A percentile compares a stretch with the other conserved stretches of the same genome.
Evolutionary conservation across 1,139 yeast species (phyloP).

Genomic region (Yamadazyma atmosphaerica): DNA sequence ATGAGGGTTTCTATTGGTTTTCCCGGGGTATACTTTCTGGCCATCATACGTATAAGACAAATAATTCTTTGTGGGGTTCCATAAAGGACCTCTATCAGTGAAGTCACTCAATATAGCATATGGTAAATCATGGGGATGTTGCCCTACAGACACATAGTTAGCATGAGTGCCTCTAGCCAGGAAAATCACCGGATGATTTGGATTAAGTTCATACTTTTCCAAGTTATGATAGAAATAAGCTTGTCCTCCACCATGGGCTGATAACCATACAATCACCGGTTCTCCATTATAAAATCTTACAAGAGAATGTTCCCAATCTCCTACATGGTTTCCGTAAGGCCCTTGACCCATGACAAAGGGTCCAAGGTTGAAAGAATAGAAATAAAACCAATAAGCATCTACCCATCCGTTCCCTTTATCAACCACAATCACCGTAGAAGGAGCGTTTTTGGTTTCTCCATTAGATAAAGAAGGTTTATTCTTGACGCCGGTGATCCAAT

Average conservation of each 20-base stretch:
- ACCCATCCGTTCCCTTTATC: conserved; percentile 93
- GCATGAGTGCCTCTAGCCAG: conserved; percentile 98
- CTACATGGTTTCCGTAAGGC: conserved; percentile 95
- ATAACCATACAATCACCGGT: conserved; percentile 96
- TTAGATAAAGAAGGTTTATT: conserved; percentile 70
- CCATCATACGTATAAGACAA: conserved; percentile 82
- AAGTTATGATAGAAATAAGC: conserved; percentile 77
- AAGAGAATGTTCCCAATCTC: conserved; percentile 97
- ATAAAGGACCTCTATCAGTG: conserved; percentile 90
- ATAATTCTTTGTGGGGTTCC: conserved; percentile 88
- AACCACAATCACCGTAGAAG: conserved; percentile 77
- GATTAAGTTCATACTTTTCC: conserved; percentile 59
- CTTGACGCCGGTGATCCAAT: conserved; percentile 77
- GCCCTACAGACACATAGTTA: conserved; percentile 93
- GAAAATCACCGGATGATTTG: conserved; percentile 69
- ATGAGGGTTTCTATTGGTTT: conserved; percentile 40
- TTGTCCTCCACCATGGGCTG: conserved; percentile 97
- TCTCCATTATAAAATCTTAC: conserved; percentile 79
- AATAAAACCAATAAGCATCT: conserved; percentile 95
- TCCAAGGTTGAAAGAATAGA: conserved; percentile 90
- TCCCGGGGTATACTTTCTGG: conserved; percentile 37
- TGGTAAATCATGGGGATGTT: conserved; percentile 93
- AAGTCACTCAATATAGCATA: conserved; percentile 88
- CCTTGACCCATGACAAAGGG: conserved; percentile 98
- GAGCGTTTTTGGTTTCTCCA: conserved; percentile 74